Conservation (phyloP, 1,284 basidiomycete species). For the Phenoliferia sp. region DNA sequence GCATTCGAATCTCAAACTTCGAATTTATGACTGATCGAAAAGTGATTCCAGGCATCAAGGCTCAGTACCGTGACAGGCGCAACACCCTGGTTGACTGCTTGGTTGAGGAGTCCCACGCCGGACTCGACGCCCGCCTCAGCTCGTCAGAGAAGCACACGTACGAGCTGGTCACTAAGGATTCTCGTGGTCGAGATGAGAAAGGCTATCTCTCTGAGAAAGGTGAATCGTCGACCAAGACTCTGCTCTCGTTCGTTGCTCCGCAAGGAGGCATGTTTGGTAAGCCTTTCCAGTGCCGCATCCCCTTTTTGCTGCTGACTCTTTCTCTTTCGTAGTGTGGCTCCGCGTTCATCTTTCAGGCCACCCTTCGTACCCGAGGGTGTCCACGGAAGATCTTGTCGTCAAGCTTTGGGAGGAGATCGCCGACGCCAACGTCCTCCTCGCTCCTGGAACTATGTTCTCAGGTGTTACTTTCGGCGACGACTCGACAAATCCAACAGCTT, state of each 20-base stretch:
- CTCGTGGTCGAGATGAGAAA: constrained; percentile 11
- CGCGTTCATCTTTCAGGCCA: constrained; percentile 60
- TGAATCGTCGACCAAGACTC: constrained; percentile 8
- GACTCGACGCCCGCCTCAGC: constrained; percentile 17
- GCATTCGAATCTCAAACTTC: background rate
- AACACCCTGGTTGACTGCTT: constrained; percentile 59
- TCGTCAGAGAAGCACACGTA: background rate
- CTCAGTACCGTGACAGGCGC: constrained; percentile 56
- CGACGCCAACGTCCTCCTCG: constrained; percentile 57
- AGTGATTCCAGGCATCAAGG: constrained; percentile 49
- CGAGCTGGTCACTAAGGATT: background rate
- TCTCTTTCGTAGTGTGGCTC: constrained; percentile 51
- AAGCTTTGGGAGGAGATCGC: constrained; percentile 57
- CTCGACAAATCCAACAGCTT: background rate
- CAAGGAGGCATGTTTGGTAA: constrained; percentile 37
- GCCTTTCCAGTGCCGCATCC: background rate
- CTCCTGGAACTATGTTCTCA: constrained; percentile 58
- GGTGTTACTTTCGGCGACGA: constrained; percentile 20
- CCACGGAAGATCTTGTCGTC: constrained; percentile 47
- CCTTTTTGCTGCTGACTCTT: constrained; percentile 26
- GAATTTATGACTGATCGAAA: background rate
- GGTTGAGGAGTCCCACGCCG: constrained; percentile 18
- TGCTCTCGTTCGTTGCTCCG: constrained; percentile 33
- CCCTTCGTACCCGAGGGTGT: constrained; percentile 51
- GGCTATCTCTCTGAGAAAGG: constrained; percentile 9